These are phyloP conservation scores for Candida insectalens DNA, from an alignment of 805 yeast genomes.

Conservation along the genomic window DNA sequence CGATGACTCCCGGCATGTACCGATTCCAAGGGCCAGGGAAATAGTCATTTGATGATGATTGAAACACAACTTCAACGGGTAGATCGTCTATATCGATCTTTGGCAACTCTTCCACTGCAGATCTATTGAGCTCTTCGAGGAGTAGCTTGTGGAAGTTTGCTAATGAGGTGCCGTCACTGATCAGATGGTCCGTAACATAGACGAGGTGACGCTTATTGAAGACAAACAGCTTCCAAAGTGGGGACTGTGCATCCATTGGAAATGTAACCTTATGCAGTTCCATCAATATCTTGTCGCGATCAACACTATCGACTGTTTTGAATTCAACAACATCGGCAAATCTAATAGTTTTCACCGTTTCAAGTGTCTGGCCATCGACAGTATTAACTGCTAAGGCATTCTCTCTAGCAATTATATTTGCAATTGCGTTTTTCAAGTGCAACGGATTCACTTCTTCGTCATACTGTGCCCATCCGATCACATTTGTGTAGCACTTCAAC, in stretches of 20 bases:
- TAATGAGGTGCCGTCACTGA: conserved; percentile 1
- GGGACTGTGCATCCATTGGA: not conserved
- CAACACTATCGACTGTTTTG: not conserved
- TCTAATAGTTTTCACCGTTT: not conserved
- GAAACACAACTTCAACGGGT: not conserved
- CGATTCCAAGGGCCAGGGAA: not conserved
- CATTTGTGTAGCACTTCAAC: conserved; percentile 1
- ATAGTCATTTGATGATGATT: not conserved
- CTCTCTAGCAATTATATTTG: not conserved
- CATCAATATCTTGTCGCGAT: not conserved
- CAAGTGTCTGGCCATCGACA: not conserved
- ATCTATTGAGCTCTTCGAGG: not conserved
- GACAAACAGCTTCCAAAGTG: conserved; percentile 2
- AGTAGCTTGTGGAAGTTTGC: not conserved
- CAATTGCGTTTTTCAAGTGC: not conserved
- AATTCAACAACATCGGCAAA: conserved; percentile 1
- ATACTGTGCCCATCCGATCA: not conserved
- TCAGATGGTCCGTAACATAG: conserved; percentile 1
- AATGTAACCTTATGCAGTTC: conserved; percentile 1
- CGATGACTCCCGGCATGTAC: not conserved
- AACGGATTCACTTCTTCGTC: not conserved
- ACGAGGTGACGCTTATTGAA: not conserved
- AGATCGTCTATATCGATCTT: not conserved
- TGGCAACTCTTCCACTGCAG: not conserved
- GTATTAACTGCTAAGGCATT: conserved; percentile 1